These are phyloP conservation scores for Ananas comosus DNA, from an alignment of 176 grass and related monocot species.

Conservation along the genomic window DNA sequence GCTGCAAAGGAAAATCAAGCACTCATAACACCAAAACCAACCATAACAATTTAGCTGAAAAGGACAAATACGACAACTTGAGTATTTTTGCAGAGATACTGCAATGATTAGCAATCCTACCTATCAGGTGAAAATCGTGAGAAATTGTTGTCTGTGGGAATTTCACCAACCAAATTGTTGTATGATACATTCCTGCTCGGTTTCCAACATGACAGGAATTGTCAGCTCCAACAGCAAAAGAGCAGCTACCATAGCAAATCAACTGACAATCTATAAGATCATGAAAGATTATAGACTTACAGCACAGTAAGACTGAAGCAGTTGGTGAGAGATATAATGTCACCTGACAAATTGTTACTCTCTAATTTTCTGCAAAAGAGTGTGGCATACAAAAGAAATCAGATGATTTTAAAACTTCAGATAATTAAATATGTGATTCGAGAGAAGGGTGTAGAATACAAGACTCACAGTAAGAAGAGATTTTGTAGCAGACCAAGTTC, in stretches of 20 bases:
- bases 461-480: conserved; percentile 64
- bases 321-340: conserved; percentile 64
- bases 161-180: conserved; percentile 75
- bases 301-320: conserved; percentile 69
- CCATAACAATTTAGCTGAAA: background rate
- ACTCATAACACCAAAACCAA: too few species aligned
- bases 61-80: background rate
- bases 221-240: background rate
- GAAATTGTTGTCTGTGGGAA: conserved; percentile 77
- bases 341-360: conserved; percentile 83
- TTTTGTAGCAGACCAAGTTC: conserved; percentile 82
- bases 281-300: conserved; percentile 36
- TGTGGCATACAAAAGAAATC: background rate
- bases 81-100: background rate
- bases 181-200: conserved; percentile 76
- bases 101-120: conserved; percentile 19
- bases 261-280: conserved; percentile 10
- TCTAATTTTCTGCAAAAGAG: conserved; percentile 57
- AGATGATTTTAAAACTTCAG: background rate
- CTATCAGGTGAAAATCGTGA: conserved; percentile 82
- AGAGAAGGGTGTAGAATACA: conserved; percentile 4
- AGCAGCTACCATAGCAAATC: conserved; percentile 15
- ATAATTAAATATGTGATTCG: background rate
- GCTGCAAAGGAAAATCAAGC: conserved; percentile 17
- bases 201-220: background rate